Percentiles rank a stretch among this genome's conserved stretches.
phyloP scores from a whole-genome alignment of 805 yeast genomes.

The Metschnikowia noctiluminum region DNA sequence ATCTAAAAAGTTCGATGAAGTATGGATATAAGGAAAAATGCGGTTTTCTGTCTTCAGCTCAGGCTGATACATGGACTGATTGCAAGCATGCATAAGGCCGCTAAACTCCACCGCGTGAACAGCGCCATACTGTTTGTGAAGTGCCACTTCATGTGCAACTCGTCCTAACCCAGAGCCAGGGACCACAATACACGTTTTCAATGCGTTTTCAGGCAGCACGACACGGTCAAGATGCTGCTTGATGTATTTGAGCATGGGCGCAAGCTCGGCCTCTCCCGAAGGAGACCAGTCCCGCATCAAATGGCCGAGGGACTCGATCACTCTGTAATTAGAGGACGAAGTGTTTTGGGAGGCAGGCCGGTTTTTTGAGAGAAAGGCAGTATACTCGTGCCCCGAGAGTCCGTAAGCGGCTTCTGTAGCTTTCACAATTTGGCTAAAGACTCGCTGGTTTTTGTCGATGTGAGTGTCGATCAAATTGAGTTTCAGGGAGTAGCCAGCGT shows the following conservation, averaged over 20 bases:
- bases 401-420: constrained; percentile 44
- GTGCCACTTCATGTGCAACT: constrained; percentile 61
- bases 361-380: constrained; percentile 3
- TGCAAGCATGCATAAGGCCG: constrained; percentile 69
- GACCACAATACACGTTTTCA: constrained; percentile 53
- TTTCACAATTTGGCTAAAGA: constrained; percentile 46
- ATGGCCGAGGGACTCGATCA: constrained; percentile 72
- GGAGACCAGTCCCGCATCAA: constrained; percentile 70
- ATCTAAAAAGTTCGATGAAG: constrained; percentile 61
- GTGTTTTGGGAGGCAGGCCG: constrained; percentile 9
- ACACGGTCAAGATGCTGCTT: constrained; percentile 35
- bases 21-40: constrained; percentile 43
- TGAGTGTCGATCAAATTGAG: constrained; percentile 47
- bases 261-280: constrained; percentile 46
- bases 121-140: constrained; percentile 36
- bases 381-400: constrained; percentile 36
- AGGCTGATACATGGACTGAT: constrained; percentile 49
- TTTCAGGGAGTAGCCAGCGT: constrained; percentile 53
- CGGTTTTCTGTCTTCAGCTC: not conserved
- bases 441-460: constrained; percentile 44
- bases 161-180: constrained; percentile 92
- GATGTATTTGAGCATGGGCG: constrained; percentile 55
- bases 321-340: constrained; percentile 35
- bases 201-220: constrained; percentile 24
- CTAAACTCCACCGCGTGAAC: constrained; percentile 79